Percentiles rank a stretch among this genome's conserved stretches.
Evolutionary conservation across 495 filamentous ascomycete species (phyloP).

Genomic region (Bacidia gigantensis): DNA sequence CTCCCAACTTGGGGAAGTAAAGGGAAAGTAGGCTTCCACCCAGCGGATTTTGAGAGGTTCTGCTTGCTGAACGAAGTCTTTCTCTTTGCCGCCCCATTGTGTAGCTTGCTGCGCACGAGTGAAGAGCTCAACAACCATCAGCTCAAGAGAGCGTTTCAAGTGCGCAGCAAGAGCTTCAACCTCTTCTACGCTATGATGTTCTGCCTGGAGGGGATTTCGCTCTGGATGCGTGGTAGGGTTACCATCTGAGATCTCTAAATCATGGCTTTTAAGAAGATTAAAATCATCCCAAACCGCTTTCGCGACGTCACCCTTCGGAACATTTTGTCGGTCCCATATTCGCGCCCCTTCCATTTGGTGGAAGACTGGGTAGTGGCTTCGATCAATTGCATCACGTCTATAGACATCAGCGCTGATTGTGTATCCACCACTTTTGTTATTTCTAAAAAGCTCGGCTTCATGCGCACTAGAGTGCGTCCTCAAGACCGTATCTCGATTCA

Average conservation of each 20-base stretch:
- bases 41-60: conserved; percentile 76
- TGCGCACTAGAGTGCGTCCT: conserved; percentile 92
- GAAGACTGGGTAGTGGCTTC: conserved; percentile 90
- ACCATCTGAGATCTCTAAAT: conserved; percentile 66
- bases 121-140: conserved; percentile 82
- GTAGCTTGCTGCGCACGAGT: conserved; percentile 58
- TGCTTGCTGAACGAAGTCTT: conserved; percentile 14
- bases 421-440: conserved; percentile 54
- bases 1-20: conserved; percentile 90
- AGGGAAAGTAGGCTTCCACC: conserved; percentile 94
- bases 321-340: conserved; percentile 64
- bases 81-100: conserved; percentile 32
- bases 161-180: conserved; percentile 73
- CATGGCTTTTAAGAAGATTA: conserved; percentile 49
- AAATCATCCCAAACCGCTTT: conserved; percentile 50
- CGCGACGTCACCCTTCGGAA: conserved; percentile 45
- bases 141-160: conserved; percentile 77
- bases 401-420: conserved; percentile 95
- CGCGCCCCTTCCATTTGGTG: conserved; percentile 97
- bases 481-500: conserved; percentile 71
- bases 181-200: conserved; percentile 58
- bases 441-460: conserved; percentile 71
- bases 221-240: conserved; percentile 68
- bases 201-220: conserved; percentile 68
- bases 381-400: conserved; percentile 85